Evolutionary conservation across 148 eudicot genomes (phyloP).

Genomic region (Salicornia ramosissima): DNA sequence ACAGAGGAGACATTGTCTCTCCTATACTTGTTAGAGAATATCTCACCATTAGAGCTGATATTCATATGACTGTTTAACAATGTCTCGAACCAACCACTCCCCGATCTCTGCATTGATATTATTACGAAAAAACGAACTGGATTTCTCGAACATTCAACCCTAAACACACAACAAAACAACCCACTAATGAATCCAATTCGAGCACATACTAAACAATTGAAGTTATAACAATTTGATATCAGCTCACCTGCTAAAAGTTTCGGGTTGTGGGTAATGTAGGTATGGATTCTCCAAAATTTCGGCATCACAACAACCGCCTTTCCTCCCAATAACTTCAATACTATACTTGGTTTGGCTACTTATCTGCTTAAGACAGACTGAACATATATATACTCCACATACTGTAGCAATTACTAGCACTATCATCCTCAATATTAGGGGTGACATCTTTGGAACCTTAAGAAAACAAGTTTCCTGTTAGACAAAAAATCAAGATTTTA

Average conservation of each 20-base stretch:
- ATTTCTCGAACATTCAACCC: conserved; percentile 80
- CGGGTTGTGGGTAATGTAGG: conserved; percentile 75
- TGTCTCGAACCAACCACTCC: conserved; percentile 98
- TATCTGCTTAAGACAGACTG: conserved; percentile 67
- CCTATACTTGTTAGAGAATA: conserved; percentile 57
- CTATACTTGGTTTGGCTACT: conserved; percentile 29
- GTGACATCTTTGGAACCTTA: conserved; percentile 66
- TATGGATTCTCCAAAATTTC: conserved; percentile 31
- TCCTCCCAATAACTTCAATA: conserved; percentile 42
- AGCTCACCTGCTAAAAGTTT: conserved; percentile 64
- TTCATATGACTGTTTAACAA: conserved; percentile 80
- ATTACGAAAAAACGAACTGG: conserved; percentile 80
- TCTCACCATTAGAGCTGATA: conserved; percentile 94
- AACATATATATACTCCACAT: conserved; percentile 68
- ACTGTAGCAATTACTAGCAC: conserved; percentile 54
- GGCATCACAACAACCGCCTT: conserved; percentile 23
- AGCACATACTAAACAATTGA: not conserved
- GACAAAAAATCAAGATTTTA: conserved; percentile 10
- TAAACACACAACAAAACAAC: conserved; percentile 21
- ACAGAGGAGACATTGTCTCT: conserved; percentile 67
- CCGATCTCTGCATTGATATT: conserved; percentile 88
- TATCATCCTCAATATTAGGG: conserved; percentile 48
- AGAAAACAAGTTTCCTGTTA: conserved; percentile 51
- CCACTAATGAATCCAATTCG: not conserved
- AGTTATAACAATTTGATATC: not conserved